Base-by-base conservation (phyloP, 805 yeast genomes). In the Millerozyma acaciae region DNA sequence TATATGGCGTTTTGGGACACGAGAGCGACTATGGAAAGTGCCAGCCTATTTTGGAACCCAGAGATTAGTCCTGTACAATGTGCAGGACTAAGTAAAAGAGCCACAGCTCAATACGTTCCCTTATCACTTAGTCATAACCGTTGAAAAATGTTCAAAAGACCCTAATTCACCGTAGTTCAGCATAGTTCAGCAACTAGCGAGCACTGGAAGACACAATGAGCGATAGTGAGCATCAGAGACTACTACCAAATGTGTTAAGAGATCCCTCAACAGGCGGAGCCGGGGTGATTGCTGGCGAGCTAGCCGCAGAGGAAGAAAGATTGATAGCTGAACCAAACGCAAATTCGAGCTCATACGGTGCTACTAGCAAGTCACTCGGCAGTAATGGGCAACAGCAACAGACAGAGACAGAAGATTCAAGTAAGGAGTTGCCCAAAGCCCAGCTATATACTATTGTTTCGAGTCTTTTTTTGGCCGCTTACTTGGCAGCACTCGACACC, bases 401-500 rank as follows among this genome's bases (percentile, higher is more conserved):
- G 12, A 16, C n/a, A 12, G 26, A 32, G 17, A 16, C 10, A 6
- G 40, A 38, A 19, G 56, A 49, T 32, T 60, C 62, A 1, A 15
- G 13, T 7, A n/a, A 23, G 7, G 26, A 12, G 13, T 45, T 61
- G 26, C 65, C 69, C 2, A 49, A 43, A 23, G 37, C 43, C 1
- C 53, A 62, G 33, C 44, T 65, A n/a, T 44, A 43, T 17, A 34
- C 54, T 5, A 57, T 66, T 6, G 41, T 64, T 6, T 43, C 53
- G 4, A 51, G 60, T 15, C 44, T 64, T 25, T 65, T 51, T 41
- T 51, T 59, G 55, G 63, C 63, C 3, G 41, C 75, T 0, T 80
- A 76, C 44, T 59, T 82, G 24, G 77, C 84, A 3, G 78, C 89
- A 0, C 51, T 81, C 37, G 90, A 82, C 48, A 67, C 75, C 13